phyloP scores from a whole-genome alignment of 2,329 filamentous ascomycete genomes.

The Shiraia bambusicola region DNA sequence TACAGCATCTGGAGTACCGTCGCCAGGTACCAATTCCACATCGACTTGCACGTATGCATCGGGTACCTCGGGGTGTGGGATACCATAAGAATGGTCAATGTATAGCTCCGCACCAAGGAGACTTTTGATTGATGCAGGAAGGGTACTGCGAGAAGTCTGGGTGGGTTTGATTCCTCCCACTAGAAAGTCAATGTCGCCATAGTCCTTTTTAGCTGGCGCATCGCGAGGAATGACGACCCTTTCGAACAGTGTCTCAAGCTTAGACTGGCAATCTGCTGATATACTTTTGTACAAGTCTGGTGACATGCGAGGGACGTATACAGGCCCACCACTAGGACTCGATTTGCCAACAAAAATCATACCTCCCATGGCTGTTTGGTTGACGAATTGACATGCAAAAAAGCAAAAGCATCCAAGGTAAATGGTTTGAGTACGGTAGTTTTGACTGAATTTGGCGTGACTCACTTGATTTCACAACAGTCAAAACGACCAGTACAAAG shows the following conservation, averaged over 20 bases:
- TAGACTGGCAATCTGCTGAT: slow-evolving; percentile 49
- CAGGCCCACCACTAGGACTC: slow-evolving; percentile 43
- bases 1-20: slow-evolving; percentile 23
- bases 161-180: slow-evolving; percentile 41
- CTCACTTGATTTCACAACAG: too few relatives aligned
- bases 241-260: slow-evolving; percentile 56
- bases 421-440: neutral
- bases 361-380: slow-evolving; percentile 63
- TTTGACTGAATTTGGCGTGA: too few relatives aligned
- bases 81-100: slow-evolving; percentile 50
- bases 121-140: slow-evolving; percentile 38
- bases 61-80: slow-evolving; percentile 44
- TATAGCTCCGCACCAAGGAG: slow-evolving; percentile 50
- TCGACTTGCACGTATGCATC: slow-evolving; percentile 67
- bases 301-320: slow-evolving; percentile 68
- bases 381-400: neutral
- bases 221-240: slow-evolving; percentile 64
- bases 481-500: too few relatives aligned
- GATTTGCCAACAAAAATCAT: slow-evolving; percentile 35
- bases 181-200: slow-evolving; percentile 75
- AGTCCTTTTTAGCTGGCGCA: slow-evolving; percentile 65
- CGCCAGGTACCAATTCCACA: slow-evolving; percentile 55
- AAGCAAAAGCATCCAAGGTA: neutral
- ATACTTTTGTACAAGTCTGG: slow-evolving; percentile 57
- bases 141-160: slow-evolving; percentile 14